phyloP scores from a whole-genome alignment of 148 eudicot genomes.

The Drosera capensis region DNA sequence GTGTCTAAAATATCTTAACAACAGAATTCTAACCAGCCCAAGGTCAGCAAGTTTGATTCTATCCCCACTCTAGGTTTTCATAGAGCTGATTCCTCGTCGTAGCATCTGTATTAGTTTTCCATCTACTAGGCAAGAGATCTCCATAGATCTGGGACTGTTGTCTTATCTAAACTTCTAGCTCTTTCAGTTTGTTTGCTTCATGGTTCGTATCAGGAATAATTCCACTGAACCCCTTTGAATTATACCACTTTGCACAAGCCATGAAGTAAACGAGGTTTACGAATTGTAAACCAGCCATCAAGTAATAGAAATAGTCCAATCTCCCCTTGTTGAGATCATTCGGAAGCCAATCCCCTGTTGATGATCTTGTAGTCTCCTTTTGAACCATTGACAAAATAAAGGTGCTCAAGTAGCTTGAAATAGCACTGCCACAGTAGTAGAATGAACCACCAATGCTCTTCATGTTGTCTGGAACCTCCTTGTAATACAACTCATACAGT shows the following conservation, averaged over 20 bases:
- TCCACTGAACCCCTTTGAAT: slow-evolving; percentile 23
- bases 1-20: too few relatives aligned
- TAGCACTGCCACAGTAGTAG: slow-evolving; percentile 23
- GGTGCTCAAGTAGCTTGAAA: slow-evolving; percentile 9
- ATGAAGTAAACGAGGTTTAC: slow-evolving; percentile 33
- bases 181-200: too few relatives aligned
- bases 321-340: slow-evolving; percentile 30
- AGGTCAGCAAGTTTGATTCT: too few relatives aligned
- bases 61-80: too few relatives aligned
- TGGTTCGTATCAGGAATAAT: not conserved
- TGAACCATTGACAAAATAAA: not conserved
- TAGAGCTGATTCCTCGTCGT: too few relatives aligned
- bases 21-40: too few relatives aligned
- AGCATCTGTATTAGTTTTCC: too few relatives aligned
- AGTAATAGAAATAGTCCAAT: slow-evolving; percentile 43
- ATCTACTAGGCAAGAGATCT: too few relatives aligned
- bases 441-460: slow-evolving; percentile 37
- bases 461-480: slow-evolving; percentile 47
- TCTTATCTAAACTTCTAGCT: too few relatives aligned
- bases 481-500: slow-evolving; percentile 28
- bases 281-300: slow-evolving; percentile 31
- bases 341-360: slow-evolving; percentile 1
- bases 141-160: too few relatives aligned
- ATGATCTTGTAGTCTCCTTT: not conserved
- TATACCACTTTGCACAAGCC: slow-evolving; percentile 53